These are phyloP conservation scores for Podila horticola DNA, from an alignment of 192 early-diverging fungal genomes.

Conservation along the genomic window DNA sequence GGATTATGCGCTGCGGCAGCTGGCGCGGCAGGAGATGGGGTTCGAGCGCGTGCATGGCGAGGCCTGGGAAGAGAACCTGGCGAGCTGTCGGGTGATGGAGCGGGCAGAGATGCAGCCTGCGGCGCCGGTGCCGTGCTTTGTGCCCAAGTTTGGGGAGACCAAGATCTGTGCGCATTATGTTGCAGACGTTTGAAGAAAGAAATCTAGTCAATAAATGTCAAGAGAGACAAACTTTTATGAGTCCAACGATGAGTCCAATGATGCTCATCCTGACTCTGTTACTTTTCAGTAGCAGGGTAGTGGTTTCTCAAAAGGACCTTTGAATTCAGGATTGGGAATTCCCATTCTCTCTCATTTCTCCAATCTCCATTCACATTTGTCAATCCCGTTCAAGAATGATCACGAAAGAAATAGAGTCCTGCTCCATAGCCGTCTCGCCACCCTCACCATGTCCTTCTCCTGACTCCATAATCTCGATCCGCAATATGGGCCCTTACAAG, in stretches of 20 bases:
- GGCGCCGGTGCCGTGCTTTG: neutral
- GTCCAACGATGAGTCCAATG: too few species aligned
- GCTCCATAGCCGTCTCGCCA: too few species aligned
- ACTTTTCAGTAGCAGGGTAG: too few species aligned
- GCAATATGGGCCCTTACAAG: neutral
- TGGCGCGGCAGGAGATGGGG: constrained; percentile 3
- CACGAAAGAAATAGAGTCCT: too few species aligned
- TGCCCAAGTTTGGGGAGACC: constrained; percentile 1
- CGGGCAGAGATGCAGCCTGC: neutral
- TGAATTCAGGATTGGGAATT: too few species aligned
- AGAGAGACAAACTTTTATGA: too few species aligned
- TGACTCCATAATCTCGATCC: neutral
- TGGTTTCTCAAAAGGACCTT: too few species aligned
- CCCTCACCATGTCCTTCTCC: too few species aligned
- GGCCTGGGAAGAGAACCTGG: constrained; percentile 1
- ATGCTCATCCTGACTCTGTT: too few species aligned
- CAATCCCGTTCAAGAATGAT: neutral
- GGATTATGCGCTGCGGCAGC: neutral
- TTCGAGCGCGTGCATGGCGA: constrained; percentile 14
- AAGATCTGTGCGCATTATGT: constrained; percentile 6
- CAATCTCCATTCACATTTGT: too few species aligned
- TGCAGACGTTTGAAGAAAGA: too few species aligned
- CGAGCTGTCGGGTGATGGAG: constrained; percentile 6
- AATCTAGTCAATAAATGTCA: neutral
- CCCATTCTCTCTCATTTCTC: too few species aligned